Base-by-base conservation (phyloP, 1,284 basidiomycete species). In the Ceratobasidium sp. region DNA sequence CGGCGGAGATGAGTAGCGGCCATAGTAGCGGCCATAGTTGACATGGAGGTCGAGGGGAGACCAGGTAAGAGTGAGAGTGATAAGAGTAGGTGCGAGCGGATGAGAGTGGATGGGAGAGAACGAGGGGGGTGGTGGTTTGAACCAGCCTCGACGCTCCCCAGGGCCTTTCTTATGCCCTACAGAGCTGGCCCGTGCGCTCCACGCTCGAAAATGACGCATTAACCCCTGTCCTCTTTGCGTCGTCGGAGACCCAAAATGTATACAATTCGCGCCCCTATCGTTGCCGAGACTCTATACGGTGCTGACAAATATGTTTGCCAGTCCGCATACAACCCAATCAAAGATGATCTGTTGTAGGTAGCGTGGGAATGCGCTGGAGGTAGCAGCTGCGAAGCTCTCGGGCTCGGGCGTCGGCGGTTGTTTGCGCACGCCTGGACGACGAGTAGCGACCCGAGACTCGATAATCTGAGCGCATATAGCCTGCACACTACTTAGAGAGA, bases 121-220 rank as follows among this genome's bases (percentile, higher is more conserved):
- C 51, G 3, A 8, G 25, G 25, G 25, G 25, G 25, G 25, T 29
- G 25, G 25, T 29, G 25, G 25, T 29, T 29, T 29, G 25, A 29
- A 29, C 25, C 25, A 29, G 25, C 25, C 25, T 29, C 25, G 25
- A 29, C 25, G 25, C 25, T 29, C 19, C 3, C 19, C 1, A n/a
- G 17, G 25, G 3, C 17, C 51, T n/a, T 22, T 52, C 51, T 52
- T 52, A n/a, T 52, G 22, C 51, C 51, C 17, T 8, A 1, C n/a
- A 8, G 51, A 5, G 17, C 51, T 52, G 51, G 51, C 17, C 51
- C 17, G 51, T 52, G 51, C 51, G 51, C n/a, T n/a, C 22, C 7
- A 17, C 22, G 51, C 51, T 52, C 51, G 51, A 52, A 52, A n/a
- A n/a, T n/a, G 51, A 52, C 51, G 51, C 17, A 52, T n/a, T n/a